Evolutionary conservation across 2,329 filamentous ascomycete species (phyloP).

Genomic region (Neurospora sp.): DNA sequence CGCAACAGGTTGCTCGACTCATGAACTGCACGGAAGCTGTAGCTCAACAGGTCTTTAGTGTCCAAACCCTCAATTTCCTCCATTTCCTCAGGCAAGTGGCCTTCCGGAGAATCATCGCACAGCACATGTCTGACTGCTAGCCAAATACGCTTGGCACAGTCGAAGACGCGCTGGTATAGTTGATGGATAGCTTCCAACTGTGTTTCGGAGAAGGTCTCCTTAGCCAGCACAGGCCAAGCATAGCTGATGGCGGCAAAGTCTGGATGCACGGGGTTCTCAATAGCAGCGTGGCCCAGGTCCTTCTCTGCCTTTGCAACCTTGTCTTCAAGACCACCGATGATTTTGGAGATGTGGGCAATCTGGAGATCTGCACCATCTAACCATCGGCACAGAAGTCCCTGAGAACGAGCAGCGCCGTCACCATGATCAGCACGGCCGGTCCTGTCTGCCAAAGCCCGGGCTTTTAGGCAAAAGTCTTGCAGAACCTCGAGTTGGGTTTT

Average conservation of each 20-base stretch:
- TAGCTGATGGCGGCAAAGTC: slow-evolving; percentile 56
- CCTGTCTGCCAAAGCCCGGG: slow-evolving; percentile 48
- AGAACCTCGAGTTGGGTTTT: slow-evolving; percentile 26
- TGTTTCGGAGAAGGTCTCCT: slow-evolving; percentile 26
- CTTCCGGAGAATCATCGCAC: slow-evolving; percentile 91
- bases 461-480: slow-evolving; percentile 36
- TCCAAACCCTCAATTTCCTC: slow-evolving; percentile 61
- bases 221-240: slow-evolving; percentile 41
- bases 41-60: slow-evolving; percentile 85
- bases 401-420: slow-evolving; percentile 75
- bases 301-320: slow-evolving; percentile 54
- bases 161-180: slow-evolving; percentile 47
- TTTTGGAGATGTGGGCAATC: slow-evolving; percentile 41
- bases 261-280: slow-evolving; percentile 58
- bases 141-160: slow-evolving; percentile 64
- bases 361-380: slow-evolving; percentile 32
- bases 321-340: slow-evolving; percentile 52
- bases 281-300: slow-evolving; percentile 57
- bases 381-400: slow-evolving; percentile 57
- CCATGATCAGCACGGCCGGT: slow-evolving; percentile 86
- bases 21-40: slow-evolving; percentile 89
- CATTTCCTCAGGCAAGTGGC: slow-evolving; percentile 68
- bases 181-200: slow-evolving; percentile 26
- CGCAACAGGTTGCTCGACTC: slow-evolving; percentile 77
- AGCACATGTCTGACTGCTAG: slow-evolving; percentile 62